phyloP scores from a whole-genome alignment of 2,329 filamentous ascomycete species.

The Fusarium globosum region DNA sequence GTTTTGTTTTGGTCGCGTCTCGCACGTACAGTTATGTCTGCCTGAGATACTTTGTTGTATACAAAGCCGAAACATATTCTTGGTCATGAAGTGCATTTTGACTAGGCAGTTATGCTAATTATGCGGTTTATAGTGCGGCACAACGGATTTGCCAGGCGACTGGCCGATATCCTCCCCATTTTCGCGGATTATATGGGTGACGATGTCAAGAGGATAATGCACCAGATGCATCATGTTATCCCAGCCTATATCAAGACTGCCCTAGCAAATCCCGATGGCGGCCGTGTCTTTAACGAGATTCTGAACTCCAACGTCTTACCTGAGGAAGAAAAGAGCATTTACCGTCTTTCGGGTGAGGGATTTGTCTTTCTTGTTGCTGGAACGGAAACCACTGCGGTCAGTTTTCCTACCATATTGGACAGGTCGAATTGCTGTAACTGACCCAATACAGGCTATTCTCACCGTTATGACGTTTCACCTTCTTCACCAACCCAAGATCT shows the following conservation, averaged over 20 bases:
- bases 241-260: conserved; percentile 17
- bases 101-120: background rate
- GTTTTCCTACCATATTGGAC: background rate
- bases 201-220: conserved; percentile 26
- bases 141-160: conserved; percentile 44
- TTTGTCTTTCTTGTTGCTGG: conserved; percentile 52
- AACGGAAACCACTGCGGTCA: conserved; percentile 52
- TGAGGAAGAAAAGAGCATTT: conserved; percentile 50
- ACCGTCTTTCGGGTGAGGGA: conserved; percentile 52
- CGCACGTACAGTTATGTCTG: too few species aligned
- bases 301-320: conserved; percentile 43
- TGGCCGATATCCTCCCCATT: conserved; percentile 10
- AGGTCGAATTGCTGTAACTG: rapidly evolving
- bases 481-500: conserved; percentile 47
- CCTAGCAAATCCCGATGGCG: conserved; percentile 14
- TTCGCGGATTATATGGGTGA: conserved; percentile 25
- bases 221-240: conserved; percentile 32
- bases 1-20: too few species aligned
- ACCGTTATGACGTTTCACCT: conserved; percentile 52
- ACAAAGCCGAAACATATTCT: too few species aligned
- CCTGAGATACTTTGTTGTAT: too few species aligned
- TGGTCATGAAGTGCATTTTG: too few species aligned
- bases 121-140: conserved; percentile 39
- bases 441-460: conserved; percentile 39
- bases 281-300: conserved; percentile 31